Percentiles rank a stretch among this genome's conserved stretches.
Conservation (phyloP, 345 rosid genomes). For the Dimocarpus longan region DNA sequence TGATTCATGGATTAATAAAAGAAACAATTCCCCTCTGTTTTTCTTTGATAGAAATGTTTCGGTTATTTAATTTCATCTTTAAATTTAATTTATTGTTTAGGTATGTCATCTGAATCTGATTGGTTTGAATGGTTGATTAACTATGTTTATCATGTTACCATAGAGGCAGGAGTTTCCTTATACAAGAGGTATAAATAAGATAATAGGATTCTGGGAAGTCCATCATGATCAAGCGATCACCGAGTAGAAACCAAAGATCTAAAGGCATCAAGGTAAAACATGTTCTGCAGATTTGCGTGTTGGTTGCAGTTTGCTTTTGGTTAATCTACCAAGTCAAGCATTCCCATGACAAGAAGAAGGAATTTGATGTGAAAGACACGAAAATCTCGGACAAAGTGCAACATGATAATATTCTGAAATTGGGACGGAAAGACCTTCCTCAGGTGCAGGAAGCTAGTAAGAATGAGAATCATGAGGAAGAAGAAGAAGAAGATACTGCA, state of each 20-base stretch:
- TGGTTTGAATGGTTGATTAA: not conserved
- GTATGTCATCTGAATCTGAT: not conserved
- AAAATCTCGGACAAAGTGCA: constrained; percentile 32
- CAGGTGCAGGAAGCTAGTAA: constrained; percentile 33
- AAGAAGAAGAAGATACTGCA: constrained; percentile 40
- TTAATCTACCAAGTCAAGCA: constrained; percentile 87
- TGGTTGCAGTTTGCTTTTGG: constrained; percentile 86
- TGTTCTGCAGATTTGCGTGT: constrained; percentile 73
- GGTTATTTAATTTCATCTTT: not conserved
- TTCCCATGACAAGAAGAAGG: constrained; percentile 87
- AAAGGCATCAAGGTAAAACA: constrained; percentile 67
- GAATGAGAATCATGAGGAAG: constrained; percentile 40
- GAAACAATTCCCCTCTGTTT: not conserved
- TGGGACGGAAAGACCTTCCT: constrained; percentile 86
- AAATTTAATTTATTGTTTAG: not conserved
- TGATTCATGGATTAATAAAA: not conserved
- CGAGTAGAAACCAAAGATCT: constrained; percentile 69
- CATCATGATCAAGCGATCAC: constrained; percentile 62
- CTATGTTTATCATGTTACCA: not conserved
- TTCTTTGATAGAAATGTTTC: not conserved
- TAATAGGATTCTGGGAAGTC: constrained; percentile 17
- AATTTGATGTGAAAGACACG: constrained; percentile 55
- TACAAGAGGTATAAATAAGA: not conserved
- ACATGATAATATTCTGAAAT: constrained; percentile 39
- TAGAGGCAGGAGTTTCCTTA: not conserved